Base-by-base conservation (phyloP, 1,284 basidiomycete species). In the Microbotryum violaceum region DNA sequence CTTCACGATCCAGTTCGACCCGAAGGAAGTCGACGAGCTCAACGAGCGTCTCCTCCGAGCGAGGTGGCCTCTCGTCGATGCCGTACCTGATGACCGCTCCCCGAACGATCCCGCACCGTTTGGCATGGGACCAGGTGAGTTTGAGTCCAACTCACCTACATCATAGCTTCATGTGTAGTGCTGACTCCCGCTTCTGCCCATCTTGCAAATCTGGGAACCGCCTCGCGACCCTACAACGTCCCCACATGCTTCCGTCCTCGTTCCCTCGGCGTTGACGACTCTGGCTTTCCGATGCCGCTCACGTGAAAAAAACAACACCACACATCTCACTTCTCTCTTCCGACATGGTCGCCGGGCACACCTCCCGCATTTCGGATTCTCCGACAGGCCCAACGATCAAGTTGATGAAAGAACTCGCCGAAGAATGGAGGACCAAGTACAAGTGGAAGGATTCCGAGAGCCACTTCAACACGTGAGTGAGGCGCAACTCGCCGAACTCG, bases 321-420 rank as follows among this genome's bases (percentile, higher is more conserved):
- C n/a, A n/a, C 37, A 37, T 12, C 16, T 16, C 37, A 42, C 49
- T 6, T 21, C 18, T 46, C 27, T n/a, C 1, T 5, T 8, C 7
- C 10, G 25, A 31, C 3, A 7, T 10, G 16, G 20, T 49, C n/a
- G 46, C 14, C 21, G 10, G 37, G 31, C 14, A 31, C 14, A 10
- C 12, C 14, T n/a, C 48, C 25, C 33, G 45, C 23, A 42, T 25
- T 31, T 23, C 37, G 25, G 51, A 54, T 4, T 33, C 18, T 31
- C 23, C 20, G 16, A 29, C 50, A 51, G 62, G 65, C 3, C 65
- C 60, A 1, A n/a, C 27, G 31, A 59, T 66, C 9, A 14, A 49
- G 6, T 33, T 63, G 18, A 66, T 63, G 65, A 63, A 64, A 51
- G 59, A 64, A 27, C 50, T 61, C 14, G 62, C 59, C 4, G 14